A percentile compares a stretch with the other conserved stretches of the same genome.
Evolutionary conservation across 2,329 filamentous ascomycete species (phyloP).

Genomic region (Cercospora berteroae): DNA sequence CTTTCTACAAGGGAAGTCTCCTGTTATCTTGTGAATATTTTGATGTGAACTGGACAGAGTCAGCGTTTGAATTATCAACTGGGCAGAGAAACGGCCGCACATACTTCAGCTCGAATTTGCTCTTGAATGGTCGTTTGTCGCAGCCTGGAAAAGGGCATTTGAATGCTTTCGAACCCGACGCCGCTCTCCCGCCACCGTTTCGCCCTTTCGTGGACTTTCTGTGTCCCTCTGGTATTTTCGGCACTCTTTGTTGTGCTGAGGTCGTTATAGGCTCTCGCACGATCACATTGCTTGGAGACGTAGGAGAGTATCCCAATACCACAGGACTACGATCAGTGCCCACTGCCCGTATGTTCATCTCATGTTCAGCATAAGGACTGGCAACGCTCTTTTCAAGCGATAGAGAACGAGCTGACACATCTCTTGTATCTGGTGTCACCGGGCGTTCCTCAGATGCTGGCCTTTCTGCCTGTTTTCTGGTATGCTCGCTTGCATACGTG

Average conservation of each 20-base stretch:
- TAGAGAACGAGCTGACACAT: neutral
- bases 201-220: neutral
- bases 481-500: neutral
- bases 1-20: neutral
- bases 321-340: neutral
- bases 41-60: neutral
- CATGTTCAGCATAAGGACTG: neutral
- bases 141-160: neutral
- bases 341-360: neutral
- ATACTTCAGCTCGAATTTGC: neutral
- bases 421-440: neutral
- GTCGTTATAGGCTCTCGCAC: neutral
- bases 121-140: neutral
- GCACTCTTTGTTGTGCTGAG: neutral
- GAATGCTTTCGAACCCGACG: neutral
- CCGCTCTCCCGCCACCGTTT: neutral
- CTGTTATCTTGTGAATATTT: neutral
- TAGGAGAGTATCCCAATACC: neutral
- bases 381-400: neutral
- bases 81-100: neutral
- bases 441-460: neutral
- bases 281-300: neutral
- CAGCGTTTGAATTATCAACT: neutral
- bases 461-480: neutral
- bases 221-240: neutral